phyloP scores from a whole-genome alignment of 768 basidiomycete genomes.

The Pisolithus marmoratus region DNA sequence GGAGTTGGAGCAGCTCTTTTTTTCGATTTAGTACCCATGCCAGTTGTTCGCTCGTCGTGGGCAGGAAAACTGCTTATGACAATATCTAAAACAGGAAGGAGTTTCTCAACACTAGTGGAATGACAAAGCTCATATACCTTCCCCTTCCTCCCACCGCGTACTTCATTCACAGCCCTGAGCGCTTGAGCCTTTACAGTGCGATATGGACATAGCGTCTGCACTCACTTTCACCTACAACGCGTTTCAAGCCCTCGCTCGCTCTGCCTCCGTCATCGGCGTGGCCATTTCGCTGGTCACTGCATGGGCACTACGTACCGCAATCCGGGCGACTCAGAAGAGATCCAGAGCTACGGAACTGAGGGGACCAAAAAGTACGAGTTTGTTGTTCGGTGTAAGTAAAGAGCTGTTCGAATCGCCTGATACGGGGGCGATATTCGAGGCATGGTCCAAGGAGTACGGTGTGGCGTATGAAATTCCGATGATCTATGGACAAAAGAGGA shows the following conservation, averaged over 20 bases:
- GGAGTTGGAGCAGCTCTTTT: constrained; percentile 30
- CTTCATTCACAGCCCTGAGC: no score
- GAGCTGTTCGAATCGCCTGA: background rate
- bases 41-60: background rate
- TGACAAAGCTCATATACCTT: no score
- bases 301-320: background rate
- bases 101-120: no score
- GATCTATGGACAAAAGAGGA: constrained; percentile 26
- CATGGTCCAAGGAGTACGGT: constrained; percentile 43
- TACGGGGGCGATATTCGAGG: constrained; percentile 27
- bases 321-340: background rate
- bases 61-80: no score
- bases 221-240: no score
- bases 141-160: no score
- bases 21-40: constrained; percentile 25
- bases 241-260: no score
- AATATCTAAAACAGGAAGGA: no score
- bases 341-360: background rate
- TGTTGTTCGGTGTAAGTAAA: background rate
- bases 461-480: constrained; percentile 35
- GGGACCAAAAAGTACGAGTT: background rate
- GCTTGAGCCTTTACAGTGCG: no score
- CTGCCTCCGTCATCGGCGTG: no score
- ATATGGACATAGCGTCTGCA: no score
- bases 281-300: background rate